Evolutionary conservation across 2,329 filamentous ascomycete species (phyloP), one percentile per base, ranked within the genome.

Genomic region (Colletotrichum phormii): DNA sequence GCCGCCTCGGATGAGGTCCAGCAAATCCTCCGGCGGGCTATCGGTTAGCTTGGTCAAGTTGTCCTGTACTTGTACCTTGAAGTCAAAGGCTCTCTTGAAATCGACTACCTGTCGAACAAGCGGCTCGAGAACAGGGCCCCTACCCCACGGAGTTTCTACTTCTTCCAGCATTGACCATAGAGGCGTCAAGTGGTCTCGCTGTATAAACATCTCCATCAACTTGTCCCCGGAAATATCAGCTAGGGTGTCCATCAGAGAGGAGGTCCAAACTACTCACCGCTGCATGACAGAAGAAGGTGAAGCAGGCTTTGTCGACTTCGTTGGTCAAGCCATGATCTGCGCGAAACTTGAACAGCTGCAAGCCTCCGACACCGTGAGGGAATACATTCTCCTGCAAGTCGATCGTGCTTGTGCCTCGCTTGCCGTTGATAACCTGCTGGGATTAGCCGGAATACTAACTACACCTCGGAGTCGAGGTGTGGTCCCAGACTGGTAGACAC

Each of bases 161-260:
- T 29, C 51, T 65, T 73, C 64, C 11, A 74, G 69, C 15, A 58
- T 58, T 1, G 65, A 54, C 64, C 72, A 74, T 0, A 73, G 66
- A 0, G 55, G 59, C 2, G 64, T 59, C 0, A 73, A 35, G n/a
- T 64, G 69, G 11, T 69, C 26, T 4, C 70, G 42, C 46, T 69
- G 64, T 29, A 72, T 65, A 18, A 73, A 73, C 37, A 58, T 57
- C 37, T 74, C 69, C 69, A 66, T 69, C 2, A 69, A 35, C 72
- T 74, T 26, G 0, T 5, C 12, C 5, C 5, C 2, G 6, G 35
- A 42, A 5, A 4, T 1, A 31, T 69, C 4, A 64, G 49, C 9
- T 12, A 3, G 1, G 2, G 26, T 42, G 3, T 13, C 2, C 49
- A 54, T 18, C 29, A 5, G 6, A 53, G 61, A 57, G 15, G 18